Evolutionary conservation across 2,329 filamentous ascomycete species (phyloP), one percentile per base, ranked within the genome.

Genomic region (Pestalotiopsis sp.): DNA sequence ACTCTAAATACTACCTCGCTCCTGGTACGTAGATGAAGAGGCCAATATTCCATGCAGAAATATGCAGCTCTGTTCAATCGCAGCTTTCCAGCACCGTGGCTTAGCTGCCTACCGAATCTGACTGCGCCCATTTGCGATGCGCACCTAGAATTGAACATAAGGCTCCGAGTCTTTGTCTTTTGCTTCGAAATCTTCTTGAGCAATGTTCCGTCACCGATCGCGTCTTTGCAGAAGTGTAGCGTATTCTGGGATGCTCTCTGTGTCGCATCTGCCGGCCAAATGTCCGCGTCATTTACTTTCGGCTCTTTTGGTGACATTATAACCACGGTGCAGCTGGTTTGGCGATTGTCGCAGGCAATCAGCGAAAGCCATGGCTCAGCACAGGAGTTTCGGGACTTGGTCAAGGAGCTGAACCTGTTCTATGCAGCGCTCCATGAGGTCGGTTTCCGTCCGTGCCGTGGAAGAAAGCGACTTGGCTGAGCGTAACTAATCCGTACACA

Each of bases 281-380:
- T 66, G 65, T 61, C 65, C 3, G 64, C 64, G 2, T 27, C 36
- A 20, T 66, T 66, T 17, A 38, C 57, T 1, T 66, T 58, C 55
- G 65, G 65, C 6, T 66, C 65, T 9, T 66, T 66, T 9, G 65
- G 65, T 0, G 65, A 66, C 5, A 59, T 66, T 0, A 66, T 66
- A 36, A 66, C 65, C 1, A 66, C 55, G 4, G 65, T 31, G 13
- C 57, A 66, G 65, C 55, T 66, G 14, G 65, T 60, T 20, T 66
- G 65, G 65, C 65, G 55, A 31, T 60, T 66, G 23, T 25, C 65
- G 4, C 55, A 14, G 38, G 65, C 65, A 3, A 36, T 66, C 17
- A 66, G 65, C 65, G 65, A 66, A 9, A 61, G 65, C 55, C 55
- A 49, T 23, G 65, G 65, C 38, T 66, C 65, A 0, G 52, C 65